A percentile compares a stretch with the other conserved stretches of the same genome.
Evolutionary conservation across 176 grass and related monocot species (phyloP).

Genomic region (Rhipidocladum racemiflorum): DNA sequence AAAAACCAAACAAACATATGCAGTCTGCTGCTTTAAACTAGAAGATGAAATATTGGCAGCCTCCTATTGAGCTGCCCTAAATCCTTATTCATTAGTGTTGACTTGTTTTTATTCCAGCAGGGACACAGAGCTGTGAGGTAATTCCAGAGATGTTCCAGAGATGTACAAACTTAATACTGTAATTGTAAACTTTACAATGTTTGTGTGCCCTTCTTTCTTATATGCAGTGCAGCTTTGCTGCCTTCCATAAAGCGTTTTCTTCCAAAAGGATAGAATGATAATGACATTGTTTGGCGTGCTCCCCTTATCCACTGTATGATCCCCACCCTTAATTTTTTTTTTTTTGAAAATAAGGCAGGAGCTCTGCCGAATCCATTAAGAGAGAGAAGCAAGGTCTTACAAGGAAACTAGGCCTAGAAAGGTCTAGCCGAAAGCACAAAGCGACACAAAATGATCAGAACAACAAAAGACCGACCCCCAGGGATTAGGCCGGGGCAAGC

Average conservation of each 20-base stretch:
- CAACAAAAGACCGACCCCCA: too few relatives aligned
- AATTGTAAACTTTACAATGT: neutral
- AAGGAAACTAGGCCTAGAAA: too few relatives aligned
- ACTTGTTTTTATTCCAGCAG: neutral
- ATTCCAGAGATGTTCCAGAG: neutral
- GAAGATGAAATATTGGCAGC: too few relatives aligned
- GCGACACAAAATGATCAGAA: too few relatives aligned
- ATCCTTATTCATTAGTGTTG: neutral
- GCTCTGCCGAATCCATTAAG: too few relatives aligned
- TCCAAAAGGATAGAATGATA: slow-evolving; percentile 69
- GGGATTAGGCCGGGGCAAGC: too few relatives aligned
- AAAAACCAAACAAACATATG: too few relatives aligned
- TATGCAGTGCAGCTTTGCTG: slow-evolving; percentile 76
- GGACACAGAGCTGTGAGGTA: neutral
- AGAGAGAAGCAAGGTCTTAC: too few relatives aligned
- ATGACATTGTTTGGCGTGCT: slow-evolving; percentile 50
- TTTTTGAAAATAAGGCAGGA: too few relatives aligned
- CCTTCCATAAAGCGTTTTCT: slow-evolving; percentile 77
- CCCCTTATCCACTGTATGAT: slow-evolving; percentile 70
- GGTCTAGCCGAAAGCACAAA: too few relatives aligned
- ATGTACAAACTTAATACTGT: neutral
- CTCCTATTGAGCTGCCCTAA: neutral
- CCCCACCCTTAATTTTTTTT: too few relatives aligned
- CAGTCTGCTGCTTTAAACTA: too few relatives aligned
- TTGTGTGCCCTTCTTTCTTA: neutral